Conservation (phyloP, 2,329 filamentous ascomycete species). For the Fusarium globosum region DNA sequence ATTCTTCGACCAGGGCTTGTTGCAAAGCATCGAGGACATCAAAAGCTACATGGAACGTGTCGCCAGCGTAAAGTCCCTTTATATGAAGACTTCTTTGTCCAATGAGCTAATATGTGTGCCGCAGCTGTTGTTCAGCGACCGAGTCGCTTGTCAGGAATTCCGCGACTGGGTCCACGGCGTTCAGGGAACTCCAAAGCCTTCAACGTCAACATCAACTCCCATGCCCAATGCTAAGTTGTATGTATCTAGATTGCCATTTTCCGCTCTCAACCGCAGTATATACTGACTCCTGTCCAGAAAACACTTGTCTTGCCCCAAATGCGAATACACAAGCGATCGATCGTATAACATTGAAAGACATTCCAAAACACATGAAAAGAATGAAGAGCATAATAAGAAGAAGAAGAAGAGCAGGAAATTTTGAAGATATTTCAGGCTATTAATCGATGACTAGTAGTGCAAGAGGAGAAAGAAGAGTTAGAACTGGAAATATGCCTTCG, state of each 20-base stretch:
- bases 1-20: constrained; percentile 21
- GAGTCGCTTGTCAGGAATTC: background rate
- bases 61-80: constrained; percentile 9
- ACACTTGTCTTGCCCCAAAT: background rate
- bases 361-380: fast-evolving
- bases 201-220: too few species aligned
- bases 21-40: constrained; percentile 20
- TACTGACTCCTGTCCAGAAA: background rate
- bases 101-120: fast-evolving
- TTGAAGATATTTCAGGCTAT: too few species aligned
- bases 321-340: background rate
- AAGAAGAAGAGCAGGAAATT: background rate
- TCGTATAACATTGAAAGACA: background rate
- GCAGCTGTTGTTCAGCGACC: background rate
- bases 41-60: constrained; percentile 11
- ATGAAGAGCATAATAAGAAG: background rate
- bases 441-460: too few species aligned
- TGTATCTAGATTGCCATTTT: too few species aligned
- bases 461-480: too few species aligned
- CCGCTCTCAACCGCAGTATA: too few species aligned
- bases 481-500: too few species aligned
- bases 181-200: too few species aligned
- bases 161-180: constrained; percentile 1
- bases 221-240: too few species aligned
- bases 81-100: too few species aligned